These are phyloP conservation scores for Lentinula edodes DNA, from an alignment of 768 basidiomycete genomes.

Conservation along the genomic window DNA sequence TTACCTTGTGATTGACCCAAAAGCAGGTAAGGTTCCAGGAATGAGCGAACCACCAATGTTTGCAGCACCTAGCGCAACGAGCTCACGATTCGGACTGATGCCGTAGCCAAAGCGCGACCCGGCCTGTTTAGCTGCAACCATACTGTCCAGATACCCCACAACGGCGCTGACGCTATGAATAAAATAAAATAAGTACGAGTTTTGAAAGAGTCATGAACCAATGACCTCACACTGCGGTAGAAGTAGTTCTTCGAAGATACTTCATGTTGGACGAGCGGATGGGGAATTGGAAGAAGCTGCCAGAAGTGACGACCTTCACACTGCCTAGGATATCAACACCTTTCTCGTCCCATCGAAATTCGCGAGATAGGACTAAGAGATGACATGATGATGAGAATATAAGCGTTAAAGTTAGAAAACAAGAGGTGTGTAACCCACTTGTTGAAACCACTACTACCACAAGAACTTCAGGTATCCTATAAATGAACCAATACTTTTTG, in stretches of 20 bases:
- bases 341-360: conserved; percentile 67
- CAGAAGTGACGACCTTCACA: conserved; percentile 58
- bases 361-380: conserved; percentile 57
- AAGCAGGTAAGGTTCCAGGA: conserved; percentile 87
- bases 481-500: conserved; percentile 63
- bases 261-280: conserved; percentile 51
- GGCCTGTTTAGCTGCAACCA: conserved; percentile 94
- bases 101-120: conserved; percentile 79
- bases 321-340: conserved; percentile 84
- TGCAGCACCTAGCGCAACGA: conserved; percentile 86
- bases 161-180: conserved; percentile 72
- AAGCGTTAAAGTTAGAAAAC: not conserved
- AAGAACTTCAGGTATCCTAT: conserved; percentile 86
- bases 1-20: conserved; percentile 87
- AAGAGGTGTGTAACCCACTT: conserved; percentile 36
- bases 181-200: not conserved
- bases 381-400: not conserved
- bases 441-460: conserved; percentile 82
- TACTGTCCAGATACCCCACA: conserved; percentile 90
- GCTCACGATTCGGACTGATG: conserved; percentile 90
- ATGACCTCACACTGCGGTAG: conserved; percentile 64
- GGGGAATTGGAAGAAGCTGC: conserved; percentile 70
- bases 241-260: conserved; percentile 75
- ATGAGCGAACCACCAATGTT: conserved; percentile 79
- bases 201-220: not conserved